Conservation (phyloP, 1,284 basidiomycete genomes). For the Stereum hirsutum region DNA sequence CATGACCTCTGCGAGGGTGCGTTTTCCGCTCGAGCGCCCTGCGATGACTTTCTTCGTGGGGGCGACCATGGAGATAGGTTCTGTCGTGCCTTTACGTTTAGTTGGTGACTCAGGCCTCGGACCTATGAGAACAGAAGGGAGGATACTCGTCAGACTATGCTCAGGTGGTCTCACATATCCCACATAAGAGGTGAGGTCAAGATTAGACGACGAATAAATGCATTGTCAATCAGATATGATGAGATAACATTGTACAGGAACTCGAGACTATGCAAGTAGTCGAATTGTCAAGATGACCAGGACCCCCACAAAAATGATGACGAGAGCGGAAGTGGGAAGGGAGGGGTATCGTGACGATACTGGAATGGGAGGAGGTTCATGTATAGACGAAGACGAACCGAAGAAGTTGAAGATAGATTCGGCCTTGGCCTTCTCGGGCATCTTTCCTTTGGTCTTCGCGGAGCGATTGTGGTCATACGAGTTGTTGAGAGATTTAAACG, state of each 20-base stretch:
- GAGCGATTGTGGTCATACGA: conserved; percentile 19
- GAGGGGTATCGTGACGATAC: no score
- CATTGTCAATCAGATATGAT: no score
- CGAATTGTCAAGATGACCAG: no score
- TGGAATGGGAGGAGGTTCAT: background rate
- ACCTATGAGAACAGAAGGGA: no score
- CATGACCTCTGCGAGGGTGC: conserved; percentile 60
- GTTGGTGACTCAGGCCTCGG: conserved; percentile 35
- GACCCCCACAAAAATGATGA: background rate
- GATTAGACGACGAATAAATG: no score
- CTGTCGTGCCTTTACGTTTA: conserved; percentile 15
- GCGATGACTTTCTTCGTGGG: conserved; percentile 17
- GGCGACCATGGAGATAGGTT: no score
- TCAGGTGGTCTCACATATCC: no score
- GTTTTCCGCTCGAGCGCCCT: conserved; percentile 63
- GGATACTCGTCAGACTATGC: no score
- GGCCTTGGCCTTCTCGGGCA: conserved; percentile 24
- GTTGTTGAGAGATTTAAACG: conserved; percentile 27
- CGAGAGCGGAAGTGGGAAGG: background rate
- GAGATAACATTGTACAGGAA: no score
- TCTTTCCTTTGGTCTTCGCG: conserved; percentile 26
- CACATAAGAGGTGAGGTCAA: no score
- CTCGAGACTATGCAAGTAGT: no score
- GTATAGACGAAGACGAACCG: conserved; percentile 29
- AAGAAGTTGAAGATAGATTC: conserved; percentile 53